These are phyloP conservation scores for Delitschia confertaspora DNA, from an alignment of 495 filamentous ascomycete genomes.

Conservation along the genomic window DNA sequence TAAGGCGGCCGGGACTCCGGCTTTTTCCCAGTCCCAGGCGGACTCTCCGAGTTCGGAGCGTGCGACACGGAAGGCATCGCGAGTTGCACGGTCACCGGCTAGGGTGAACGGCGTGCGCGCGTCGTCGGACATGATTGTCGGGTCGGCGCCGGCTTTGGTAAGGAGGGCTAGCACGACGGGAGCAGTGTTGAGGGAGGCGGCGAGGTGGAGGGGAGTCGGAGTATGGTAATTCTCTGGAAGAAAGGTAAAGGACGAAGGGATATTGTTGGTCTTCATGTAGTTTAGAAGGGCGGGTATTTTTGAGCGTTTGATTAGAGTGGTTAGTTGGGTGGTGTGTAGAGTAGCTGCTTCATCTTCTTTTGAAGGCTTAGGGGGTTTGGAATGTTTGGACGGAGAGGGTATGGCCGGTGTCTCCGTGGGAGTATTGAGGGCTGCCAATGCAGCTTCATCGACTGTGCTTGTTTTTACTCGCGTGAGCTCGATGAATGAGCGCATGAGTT, in stretches of 20 bases:
- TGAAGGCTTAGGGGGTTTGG: slow-evolving; percentile 40
- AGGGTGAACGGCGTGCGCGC: slow-evolving; percentile 78
- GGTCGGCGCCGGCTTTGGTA: slow-evolving; percentile 64
- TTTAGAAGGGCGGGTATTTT: slow-evolving; percentile 80
- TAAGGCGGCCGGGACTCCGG: slow-evolving; percentile 61
- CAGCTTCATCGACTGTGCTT: slow-evolving; percentile 57
- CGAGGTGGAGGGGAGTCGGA: slow-evolving; percentile 78
- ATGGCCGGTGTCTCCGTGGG: slow-evolving; percentile 23
- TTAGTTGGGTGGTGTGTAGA: slow-evolving; percentile 78
- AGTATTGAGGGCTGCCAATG: slow-evolving; percentile 42
- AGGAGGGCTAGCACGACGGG: slow-evolving; percentile 69
- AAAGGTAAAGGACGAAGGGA: slow-evolving; percentile 64
- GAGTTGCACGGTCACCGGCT: slow-evolving; percentile 72
- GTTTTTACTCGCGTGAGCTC: slow-evolving; percentile 88
- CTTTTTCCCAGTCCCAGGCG: slow-evolving; percentile 69
- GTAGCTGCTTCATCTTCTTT: slow-evolving; percentile 74
- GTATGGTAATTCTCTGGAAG: slow-evolving; percentile 75
- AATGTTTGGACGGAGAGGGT: slow-evolving; percentile 26
- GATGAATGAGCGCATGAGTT: slow-evolving; percentile 86
- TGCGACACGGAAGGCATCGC: slow-evolving; percentile 87
- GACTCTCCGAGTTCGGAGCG: slow-evolving; percentile 69
- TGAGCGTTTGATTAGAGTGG: slow-evolving; percentile 78
- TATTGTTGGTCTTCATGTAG: slow-evolving; percentile 65
- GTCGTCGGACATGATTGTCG: slow-evolving; percentile 53
- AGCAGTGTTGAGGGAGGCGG: slow-evolving; percentile 65